Percentiles rank a stretch among this genome's conserved stretches.
phyloP scores from a whole-genome alignment of 192 early-diverging fungal genomes.

The Paraglomus occultum region DNA sequence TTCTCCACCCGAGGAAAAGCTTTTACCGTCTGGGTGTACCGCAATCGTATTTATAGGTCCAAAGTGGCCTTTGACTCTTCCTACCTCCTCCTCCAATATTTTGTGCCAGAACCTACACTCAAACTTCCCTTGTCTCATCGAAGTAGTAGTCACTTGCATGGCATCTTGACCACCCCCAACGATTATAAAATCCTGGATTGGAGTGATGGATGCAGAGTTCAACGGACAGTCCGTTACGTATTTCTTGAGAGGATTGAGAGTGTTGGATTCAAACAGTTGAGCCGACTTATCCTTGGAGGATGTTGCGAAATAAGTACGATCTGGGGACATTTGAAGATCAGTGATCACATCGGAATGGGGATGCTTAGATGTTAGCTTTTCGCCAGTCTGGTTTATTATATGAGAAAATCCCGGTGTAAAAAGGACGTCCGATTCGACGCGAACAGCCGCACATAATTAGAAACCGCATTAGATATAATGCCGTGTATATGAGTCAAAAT shows the following conservation, averaged over 20 bases:
- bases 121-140: constrained; percentile 91
- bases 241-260: constrained; percentile 79
- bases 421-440: too few species aligned
- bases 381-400: constrained; percentile 57
- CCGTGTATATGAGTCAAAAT: too few species aligned
- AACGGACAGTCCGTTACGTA: constrained; percentile 85
- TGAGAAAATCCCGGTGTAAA: background rate
- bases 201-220: constrained; percentile 91
- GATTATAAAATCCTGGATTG: constrained; percentile 78
- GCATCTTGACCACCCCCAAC: constrained; percentile 99
- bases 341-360: constrained; percentile 75
- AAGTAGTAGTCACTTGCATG: constrained; percentile 93
- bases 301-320: constrained; percentile 93
- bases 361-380: constrained; percentile 58
- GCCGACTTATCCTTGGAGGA: constrained; percentile 93
- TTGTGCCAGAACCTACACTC: constrained; percentile 98
- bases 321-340: constrained; percentile 90
- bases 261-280: constrained; percentile 83
- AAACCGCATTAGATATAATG: too few species aligned
- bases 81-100: constrained; percentile 94
- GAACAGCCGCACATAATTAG: too few species aligned
- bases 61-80: constrained; percentile 97
- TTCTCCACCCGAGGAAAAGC: constrained; percentile 95
- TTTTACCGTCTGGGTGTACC: constrained; percentile 90
- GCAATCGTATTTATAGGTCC: constrained; percentile 99